These are phyloP conservation scores for Fusarium circinatum DNA, from an alignment of 2,329 filamentous ascomycete genomes.

Conservation along the genomic window DNA sequence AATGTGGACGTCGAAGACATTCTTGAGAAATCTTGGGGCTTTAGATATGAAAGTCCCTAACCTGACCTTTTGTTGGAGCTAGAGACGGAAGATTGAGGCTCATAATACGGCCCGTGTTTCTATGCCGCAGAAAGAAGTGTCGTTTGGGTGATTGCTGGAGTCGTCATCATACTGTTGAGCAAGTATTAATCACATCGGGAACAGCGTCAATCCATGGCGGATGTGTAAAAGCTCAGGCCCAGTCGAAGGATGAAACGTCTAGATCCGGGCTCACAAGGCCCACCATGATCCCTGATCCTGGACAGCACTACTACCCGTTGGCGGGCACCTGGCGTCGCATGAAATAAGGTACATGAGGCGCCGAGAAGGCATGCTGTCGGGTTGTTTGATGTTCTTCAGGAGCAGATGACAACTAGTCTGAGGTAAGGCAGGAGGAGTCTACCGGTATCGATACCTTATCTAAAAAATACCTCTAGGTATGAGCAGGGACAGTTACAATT, in stretches of 20 bases:
- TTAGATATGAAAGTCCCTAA: not conserved
- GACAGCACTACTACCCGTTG: conserved; percentile 2
- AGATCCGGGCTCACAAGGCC: conserved; percentile 26
- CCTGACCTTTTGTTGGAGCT: conserved; percentile 1
- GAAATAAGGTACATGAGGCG: conserved; percentile 16
- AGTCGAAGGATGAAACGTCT: conserved; percentile 42
- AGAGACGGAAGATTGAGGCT: conserved; percentile 7
- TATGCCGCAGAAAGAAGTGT: conserved; percentile 7
- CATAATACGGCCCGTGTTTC: conserved; percentile 1
- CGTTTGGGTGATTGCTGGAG: conserved; percentile 9
- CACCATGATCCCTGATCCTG: conserved; percentile 36
- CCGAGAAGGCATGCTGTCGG: conserved; percentile 3
- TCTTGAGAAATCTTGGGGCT: not conserved
- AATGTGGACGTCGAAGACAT: conserved; percentile 12
- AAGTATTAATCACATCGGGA: conserved; percentile 10
- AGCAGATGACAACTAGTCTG: not conserved
- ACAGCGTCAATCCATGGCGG: conserved; percentile 22
- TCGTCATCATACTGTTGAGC: conserved; percentile 12
- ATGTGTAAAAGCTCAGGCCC: conserved; percentile 17
- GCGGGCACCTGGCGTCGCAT: conserved; percentile 12
- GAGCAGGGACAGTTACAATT: not conserved
- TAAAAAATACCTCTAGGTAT: not conserved
- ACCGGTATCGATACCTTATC: not conserved
- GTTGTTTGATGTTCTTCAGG: not conserved
- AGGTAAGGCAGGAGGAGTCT: not conserved